Evolutionary conservation across 2,329 filamentous ascomycete species (phyloP).

Genomic region (Fusarium begoniae): DNA sequence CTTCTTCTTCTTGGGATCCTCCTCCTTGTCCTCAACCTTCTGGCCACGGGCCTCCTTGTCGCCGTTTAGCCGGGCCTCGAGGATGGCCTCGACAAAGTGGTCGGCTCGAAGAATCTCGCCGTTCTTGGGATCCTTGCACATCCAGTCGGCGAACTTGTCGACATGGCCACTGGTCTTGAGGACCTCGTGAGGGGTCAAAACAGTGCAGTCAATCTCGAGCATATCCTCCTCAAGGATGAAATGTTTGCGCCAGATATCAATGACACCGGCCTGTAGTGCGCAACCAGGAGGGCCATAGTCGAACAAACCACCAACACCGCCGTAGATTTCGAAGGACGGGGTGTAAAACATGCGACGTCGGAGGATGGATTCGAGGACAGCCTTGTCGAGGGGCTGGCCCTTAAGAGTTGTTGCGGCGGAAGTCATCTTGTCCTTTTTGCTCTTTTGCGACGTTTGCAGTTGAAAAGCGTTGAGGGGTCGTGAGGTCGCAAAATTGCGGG

Average conservation of each 20-base stretch:
- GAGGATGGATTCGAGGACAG: slow-evolving; percentile 83
- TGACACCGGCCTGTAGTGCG: slow-evolving; percentile 84
- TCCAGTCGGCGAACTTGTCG: slow-evolving; percentile 98
- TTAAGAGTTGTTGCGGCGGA: slow-evolving; percentile 77
- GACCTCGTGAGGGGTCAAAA: slow-evolving; percentile 91
- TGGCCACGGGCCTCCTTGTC: slow-evolving; percentile 92
- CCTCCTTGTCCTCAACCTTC: slow-evolving; percentile 80
- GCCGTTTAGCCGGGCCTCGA: slow-evolving; percentile 86
- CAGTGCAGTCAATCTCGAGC: slow-evolving; percentile 94
- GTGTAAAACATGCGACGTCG: slow-evolving; percentile 93
- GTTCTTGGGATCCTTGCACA: slow-evolving; percentile 98
- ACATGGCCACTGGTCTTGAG: slow-evolving; percentile 97
- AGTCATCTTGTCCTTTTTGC: slow-evolving; percentile 52
- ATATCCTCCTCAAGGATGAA: slow-evolving; percentile 94
- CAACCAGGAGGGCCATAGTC: slow-evolving; percentile 93
- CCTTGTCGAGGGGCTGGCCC: slow-evolving; percentile 88
- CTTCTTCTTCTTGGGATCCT: slow-evolving; percentile 78
- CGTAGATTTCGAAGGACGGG: slow-evolving; percentile 95
- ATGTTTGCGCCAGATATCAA: slow-evolving; percentile 92
- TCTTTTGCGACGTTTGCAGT: slow-evolving; percentile 40
- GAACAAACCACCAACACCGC: slow-evolving; percentile 87
- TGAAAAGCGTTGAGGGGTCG: slow-evolving; percentile 45
- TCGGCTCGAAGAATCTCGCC: slow-evolving; percentile 97
- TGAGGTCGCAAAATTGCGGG: slow-evolving; percentile 44
- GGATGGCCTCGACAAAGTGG: slow-evolving; percentile 93